A percentile compares a stretch with the other conserved stretches of the same genome.
These are phyloP conservation scores for Williopsis jadinii DNA, from an alignment of 1,139 yeast genomes.

Conservation along the genomic window DNA sequence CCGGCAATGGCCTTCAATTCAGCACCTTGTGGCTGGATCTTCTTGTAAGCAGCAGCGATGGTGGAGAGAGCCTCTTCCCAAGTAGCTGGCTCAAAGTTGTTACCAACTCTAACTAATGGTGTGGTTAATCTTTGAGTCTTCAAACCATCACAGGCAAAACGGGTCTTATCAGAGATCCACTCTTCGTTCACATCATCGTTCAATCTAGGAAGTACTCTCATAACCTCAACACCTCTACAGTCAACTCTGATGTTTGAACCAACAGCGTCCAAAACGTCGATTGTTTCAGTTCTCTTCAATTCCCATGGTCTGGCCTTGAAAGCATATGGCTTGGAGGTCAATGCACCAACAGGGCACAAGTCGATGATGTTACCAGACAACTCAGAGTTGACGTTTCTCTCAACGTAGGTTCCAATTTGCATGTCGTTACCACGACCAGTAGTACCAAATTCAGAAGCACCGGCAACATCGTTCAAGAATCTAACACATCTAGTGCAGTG, in stretches of 20 bases:
- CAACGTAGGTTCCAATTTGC: constrained; percentile 88
- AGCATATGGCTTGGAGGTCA: constrained; percentile 85
- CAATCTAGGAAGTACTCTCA: constrained; percentile 81
- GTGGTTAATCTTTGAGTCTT: constrained; percentile 81
- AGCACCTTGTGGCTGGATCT: constrained; percentile 54
- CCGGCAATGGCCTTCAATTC: constrained; percentile 82
- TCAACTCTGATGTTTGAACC: constrained; percentile 84
- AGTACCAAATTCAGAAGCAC: constrained; percentile 87
- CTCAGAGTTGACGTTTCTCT: constrained; percentile 79
- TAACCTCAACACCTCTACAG: constrained; percentile 81
- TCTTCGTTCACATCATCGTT: constrained; percentile 88
- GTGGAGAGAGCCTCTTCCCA: constrained; percentile 84
- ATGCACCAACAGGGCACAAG: constrained; percentile 89
- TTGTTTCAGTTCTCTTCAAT: constrained; percentile 80
- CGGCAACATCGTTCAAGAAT: constrained; percentile 86
- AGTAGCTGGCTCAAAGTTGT: constrained; percentile 65
- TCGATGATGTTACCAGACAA: constrained; percentile 85
- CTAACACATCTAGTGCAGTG: constrained; percentile 92
- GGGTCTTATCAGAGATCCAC: constrained; percentile 85
- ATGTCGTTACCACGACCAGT: constrained; percentile 88
- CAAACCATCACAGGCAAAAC: constrained; percentile 83
- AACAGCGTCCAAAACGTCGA: constrained; percentile 79
- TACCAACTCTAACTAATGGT: constrained; percentile 71
- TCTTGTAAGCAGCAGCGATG: constrained; percentile 57
- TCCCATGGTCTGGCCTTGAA: constrained; percentile 95